Conservation (phyloP, 2,329 filamentous ascomycete genomes). For the Xylariaceae sp. region DNA sequence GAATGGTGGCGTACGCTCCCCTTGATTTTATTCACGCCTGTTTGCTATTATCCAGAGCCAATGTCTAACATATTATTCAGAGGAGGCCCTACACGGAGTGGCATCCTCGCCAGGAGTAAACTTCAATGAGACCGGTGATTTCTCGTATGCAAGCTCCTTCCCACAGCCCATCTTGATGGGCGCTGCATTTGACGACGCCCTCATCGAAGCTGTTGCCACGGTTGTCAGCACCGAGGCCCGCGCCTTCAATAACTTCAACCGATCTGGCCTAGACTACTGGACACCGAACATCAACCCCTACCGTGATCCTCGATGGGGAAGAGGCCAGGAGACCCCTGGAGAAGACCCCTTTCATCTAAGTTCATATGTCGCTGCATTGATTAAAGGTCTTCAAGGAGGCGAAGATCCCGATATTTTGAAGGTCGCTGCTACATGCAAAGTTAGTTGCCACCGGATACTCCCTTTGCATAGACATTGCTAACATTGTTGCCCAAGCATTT, state of each 20-base stretch:
- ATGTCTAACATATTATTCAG: conserved; percentile 13
- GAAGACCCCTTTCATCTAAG: conserved; percentile 38
- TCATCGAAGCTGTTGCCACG: conserved; percentile 25
- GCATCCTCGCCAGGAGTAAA: conserved; percentile 45
- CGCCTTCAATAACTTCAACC: conserved; percentile 27
- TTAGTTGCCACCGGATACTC: conserved; percentile 1
- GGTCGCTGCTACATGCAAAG: conserved; percentile 52
- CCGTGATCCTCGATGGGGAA: conserved; percentile 19
- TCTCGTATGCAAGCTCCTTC: conserved; percentile 28
- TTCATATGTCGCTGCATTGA: conserved; percentile 47
- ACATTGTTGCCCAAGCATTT: conserved; percentile 35
- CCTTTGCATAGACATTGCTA: conserved; percentile 1
- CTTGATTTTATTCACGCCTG: not conserved
- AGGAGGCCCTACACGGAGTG: conserved; percentile 59
- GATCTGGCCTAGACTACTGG: conserved; percentile 23
- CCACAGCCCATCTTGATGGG: conserved; percentile 26
- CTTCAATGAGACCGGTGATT: conserved; percentile 19
- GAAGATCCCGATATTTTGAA: conserved; percentile 27
- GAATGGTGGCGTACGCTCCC: conserved; percentile 45
- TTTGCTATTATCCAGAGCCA: conserved; percentile 4
- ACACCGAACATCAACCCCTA: conserved; percentile 24
- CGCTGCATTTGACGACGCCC: conserved; percentile 27
- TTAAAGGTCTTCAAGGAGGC: conserved; percentile 46
- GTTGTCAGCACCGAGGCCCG: conserved; percentile 27
- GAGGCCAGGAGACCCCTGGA: conserved; percentile 23